A percentile compares a stretch with the other conserved stretches of the same genome.
These are phyloP conservation scores for Phytophthora hybrid DNA, from an alignment of 352 stramenopile genomes.

Conservation along the genomic window DNA sequence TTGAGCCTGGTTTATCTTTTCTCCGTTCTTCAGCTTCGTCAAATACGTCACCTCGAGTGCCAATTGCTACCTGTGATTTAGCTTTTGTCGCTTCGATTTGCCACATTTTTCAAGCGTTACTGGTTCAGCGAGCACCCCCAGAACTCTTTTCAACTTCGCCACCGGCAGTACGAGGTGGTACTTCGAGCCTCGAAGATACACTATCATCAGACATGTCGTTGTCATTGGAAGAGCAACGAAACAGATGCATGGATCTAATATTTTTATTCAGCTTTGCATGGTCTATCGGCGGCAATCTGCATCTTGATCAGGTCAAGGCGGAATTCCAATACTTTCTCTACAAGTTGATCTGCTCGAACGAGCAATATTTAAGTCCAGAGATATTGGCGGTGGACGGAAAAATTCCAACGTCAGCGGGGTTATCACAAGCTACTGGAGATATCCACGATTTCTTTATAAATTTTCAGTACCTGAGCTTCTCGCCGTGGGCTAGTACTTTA, in stretches of 20 bases:
- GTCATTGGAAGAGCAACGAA: slow-evolving; percentile 55
- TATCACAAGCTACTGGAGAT: slow-evolving; percentile 60
- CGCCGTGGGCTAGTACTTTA: slow-evolving; percentile 50
- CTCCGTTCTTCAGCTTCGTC: slow-evolving; percentile 33
- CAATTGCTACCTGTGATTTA: slow-evolving; percentile 59
- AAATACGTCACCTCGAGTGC: slow-evolving; percentile 32
- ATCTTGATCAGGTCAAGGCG: slow-evolving; percentile 42
- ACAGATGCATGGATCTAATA: slow-evolving; percentile 65
- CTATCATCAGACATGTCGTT: slow-evolving; percentile 27
- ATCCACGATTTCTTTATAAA: slow-evolving; percentile 79
- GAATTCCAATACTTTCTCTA: slow-evolving; percentile 70
- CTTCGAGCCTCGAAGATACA: slow-evolving; percentile 14
- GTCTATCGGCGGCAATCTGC: slow-evolving; percentile 74
- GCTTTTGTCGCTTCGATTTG: slow-evolving; percentile 62
- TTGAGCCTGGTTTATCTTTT: slow-evolving; percentile 63
- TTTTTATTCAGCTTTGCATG: slow-evolving; percentile 82
- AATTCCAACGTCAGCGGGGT: slow-evolving; percentile 48
- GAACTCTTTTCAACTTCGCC: slow-evolving; percentile 49
- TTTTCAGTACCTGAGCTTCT: slow-evolving; percentile 69
- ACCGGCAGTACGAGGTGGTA: slow-evolving; percentile 1
- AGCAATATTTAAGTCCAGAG: slow-evolving; percentile 59
- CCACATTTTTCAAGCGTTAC: slow-evolving; percentile 66
- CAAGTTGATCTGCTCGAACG: slow-evolving; percentile 49
- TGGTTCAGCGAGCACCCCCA: slow-evolving; percentile 45
- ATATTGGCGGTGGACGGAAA: slow-evolving; percentile 62